Evolutionary conservation across 305 asterid species (phyloP).

Genomic region (Solanum hybrid): DNA sequence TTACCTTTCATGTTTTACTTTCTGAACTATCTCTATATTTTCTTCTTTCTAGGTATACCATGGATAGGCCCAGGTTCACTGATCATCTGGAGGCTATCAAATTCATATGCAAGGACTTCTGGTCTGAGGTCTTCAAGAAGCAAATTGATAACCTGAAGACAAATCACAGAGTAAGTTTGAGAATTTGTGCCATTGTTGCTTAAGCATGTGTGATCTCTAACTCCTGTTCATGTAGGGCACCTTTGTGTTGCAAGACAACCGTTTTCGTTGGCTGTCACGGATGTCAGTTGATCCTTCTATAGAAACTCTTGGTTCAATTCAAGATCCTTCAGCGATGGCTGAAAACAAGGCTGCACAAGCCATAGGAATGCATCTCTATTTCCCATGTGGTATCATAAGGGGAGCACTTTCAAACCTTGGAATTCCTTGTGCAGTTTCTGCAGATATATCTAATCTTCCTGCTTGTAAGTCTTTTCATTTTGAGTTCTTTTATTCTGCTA

Average conservation of each 20-base stretch:
- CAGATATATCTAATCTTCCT: conserved; percentile 87
- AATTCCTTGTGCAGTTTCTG: conserved; percentile 97
- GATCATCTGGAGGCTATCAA: conserved; percentile 96
- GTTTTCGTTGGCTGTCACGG: conserved; percentile 83
- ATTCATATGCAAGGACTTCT: conserved; percentile 97
- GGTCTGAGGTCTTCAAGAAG: conserved; percentile 99
- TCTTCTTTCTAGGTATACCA: conserved; percentile 54
- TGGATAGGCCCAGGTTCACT: conserved; percentile 90
- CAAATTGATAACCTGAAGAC: conserved; percentile 98
- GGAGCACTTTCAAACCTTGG: conserved; percentile 99
- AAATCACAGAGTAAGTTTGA: conserved; percentile 74
- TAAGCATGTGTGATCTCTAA: conserved; percentile 3
- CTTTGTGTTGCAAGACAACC: conserved; percentile 92
- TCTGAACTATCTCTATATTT: neutral
- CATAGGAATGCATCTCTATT: conserved; percentile 92
- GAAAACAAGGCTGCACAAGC: conserved; percentile 84
- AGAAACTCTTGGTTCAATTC: conserved; percentile 63
- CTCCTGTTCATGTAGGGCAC: conserved; percentile 53
- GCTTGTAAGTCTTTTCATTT: conserved; percentile 57
- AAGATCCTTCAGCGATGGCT: conserved; percentile 92
- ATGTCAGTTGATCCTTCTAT: conserved; percentile 75
- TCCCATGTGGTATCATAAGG: conserved; percentile 96
- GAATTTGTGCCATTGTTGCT: neutral
- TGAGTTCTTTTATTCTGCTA: neutral
- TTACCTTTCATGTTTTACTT: neutral